These are phyloP conservation scores for Diplocarpon mali DNA, from an alignment of 2,329 filamentous ascomycete species.

Conservation along the genomic window DNA sequence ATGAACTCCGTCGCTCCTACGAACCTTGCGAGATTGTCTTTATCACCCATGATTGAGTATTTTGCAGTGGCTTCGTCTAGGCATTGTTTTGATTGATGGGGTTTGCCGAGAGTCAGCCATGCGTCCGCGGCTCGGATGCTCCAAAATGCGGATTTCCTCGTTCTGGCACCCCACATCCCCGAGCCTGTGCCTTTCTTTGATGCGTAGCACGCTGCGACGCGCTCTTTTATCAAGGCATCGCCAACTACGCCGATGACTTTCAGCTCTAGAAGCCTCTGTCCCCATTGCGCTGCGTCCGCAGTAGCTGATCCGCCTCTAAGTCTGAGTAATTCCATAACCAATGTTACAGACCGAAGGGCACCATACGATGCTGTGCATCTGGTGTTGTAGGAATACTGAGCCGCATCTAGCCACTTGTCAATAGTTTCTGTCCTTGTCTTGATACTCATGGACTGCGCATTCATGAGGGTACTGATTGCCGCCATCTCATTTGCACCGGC, in stretches of 20 bases:
- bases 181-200: conserved; percentile 58
- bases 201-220: conserved; percentile 74
- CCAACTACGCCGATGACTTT: conserved; percentile 64
- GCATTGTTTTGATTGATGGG: conserved; percentile 66
- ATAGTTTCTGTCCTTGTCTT: conserved; percentile 73
- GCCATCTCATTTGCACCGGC: conserved; percentile 94
- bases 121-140: conserved; percentile 70
- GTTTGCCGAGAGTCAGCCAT: conserved; percentile 71
- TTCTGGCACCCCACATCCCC: conserved; percentile 57
- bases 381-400: conserved; percentile 85
- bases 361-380: conserved; percentile 71
- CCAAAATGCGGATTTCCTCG: conserved; percentile 84
- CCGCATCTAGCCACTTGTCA: conserved; percentile 79
- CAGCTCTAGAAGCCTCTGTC: conserved; percentile 66
- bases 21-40: conserved; percentile 42
- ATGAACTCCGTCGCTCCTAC: conserved; percentile 40
- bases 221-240: conserved; percentile 74
- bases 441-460: conserved; percentile 57
- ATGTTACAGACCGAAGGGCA: conserved; percentile 63
- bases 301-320: conserved; percentile 68
- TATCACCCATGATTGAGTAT: conserved; percentile 40
- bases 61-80: conserved; percentile 56
- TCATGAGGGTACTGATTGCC: conserved; percentile 70
- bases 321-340: conserved; percentile 73
- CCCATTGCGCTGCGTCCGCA: conserved; percentile 84